Evolutionary conservation across 2,329 filamentous ascomycete genomes (phyloP), one percentile per base, ranked within the genome.

Genomic region (Botryosphaeria dothidea): DNA sequence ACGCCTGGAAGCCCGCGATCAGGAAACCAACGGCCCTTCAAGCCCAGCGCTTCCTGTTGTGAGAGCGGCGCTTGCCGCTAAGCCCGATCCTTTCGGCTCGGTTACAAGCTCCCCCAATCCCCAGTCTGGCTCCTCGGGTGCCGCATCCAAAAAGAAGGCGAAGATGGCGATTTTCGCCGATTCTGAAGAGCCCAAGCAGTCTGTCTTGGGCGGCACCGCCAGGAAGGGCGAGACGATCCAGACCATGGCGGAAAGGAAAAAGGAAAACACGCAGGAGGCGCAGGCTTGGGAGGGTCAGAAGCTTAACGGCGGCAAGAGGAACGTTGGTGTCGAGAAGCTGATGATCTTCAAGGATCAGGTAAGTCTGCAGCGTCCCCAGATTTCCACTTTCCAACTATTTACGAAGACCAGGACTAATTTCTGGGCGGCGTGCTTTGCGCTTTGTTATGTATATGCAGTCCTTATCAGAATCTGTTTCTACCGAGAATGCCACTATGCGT

Each of bases 81-180:
- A 97, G 78, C 79, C 91, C 23, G 92, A 98, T 72, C 93, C 93
- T 0, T 97, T 96, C 75, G 86, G 84, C 36, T 68, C 75, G 3
- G 68, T 69, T 29, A 70, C 80, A 6, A 81, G 84, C 2, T 79
- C 82, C 1, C 77, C 83, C n/a, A 88, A 92, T 67, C 86, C 91
- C 1, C 93, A 95, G 76, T 86, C 88, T 8, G 83, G 68, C 34
- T 74, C 75, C 38, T 68, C 75, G 9, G 76, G 72, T 9, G 63
- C 82, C 78, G 68, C 82, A 80, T 82, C 45, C 80, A 82, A 66
- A 69, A 86, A 86, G 63, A 90, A 91, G 75, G 84, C 90, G 9
- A 98, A 98, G 78, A 88, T 98, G 79, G 86, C 92, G 13, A 93
- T 99, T 66, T 98, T 98, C 76, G 93, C 92, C 0, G 94, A 98